Evolutionary conservation across 352 stramenopile genomes (phyloP), one percentile per base, ranked within the genome.

Genomic region (Globisporangium acanthophoron): DNA sequence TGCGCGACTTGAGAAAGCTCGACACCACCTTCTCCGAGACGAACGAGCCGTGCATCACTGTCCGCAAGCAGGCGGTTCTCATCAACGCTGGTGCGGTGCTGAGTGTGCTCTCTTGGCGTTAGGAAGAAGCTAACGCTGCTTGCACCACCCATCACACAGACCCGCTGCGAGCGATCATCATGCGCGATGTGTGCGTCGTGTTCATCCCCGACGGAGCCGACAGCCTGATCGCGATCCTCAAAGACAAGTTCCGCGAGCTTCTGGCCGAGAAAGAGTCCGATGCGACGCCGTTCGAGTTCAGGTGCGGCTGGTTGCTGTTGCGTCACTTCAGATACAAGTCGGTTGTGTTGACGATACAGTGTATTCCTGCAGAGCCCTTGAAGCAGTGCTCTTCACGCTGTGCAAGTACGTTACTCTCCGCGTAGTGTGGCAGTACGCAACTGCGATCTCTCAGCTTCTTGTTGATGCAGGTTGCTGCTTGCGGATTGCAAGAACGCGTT

Each of bases 1-100:
- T 71, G 31, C 76, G 80, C 18, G 80, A 91, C 56, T 69, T 91
- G 15, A 75, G 80, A 9, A 87, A 85, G 58, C 72, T 91, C 35
- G 80, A 89, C 52, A 70, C 81, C 29, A 68, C 71, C 0, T 91
- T 91, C 58, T 74, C 75, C 0, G 67, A 80, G n/a, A 80, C 74
- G 6, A 85, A 84, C 44, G 71, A 79, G 50, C 54, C 59, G 24
- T 71, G 58, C 12, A 71, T 83, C 35, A 50, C 72, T 29, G 64
- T 80, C 11, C 66, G 71, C 35, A 74, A 76, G 52, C 76, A 77
- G 62, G 73, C 60, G 35, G 77, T 69, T 61, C 70, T 74, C 9
- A 67, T 83, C 51, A 78, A 80, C 49, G 52, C 35, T 41, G 35
- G 35, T 41, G 12, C 12, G 35, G 35, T 15, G 9, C 3, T 41